Base-by-base conservation (phyloP, 208 protist species). In the Acanthamoeba triangularis region DNA sequence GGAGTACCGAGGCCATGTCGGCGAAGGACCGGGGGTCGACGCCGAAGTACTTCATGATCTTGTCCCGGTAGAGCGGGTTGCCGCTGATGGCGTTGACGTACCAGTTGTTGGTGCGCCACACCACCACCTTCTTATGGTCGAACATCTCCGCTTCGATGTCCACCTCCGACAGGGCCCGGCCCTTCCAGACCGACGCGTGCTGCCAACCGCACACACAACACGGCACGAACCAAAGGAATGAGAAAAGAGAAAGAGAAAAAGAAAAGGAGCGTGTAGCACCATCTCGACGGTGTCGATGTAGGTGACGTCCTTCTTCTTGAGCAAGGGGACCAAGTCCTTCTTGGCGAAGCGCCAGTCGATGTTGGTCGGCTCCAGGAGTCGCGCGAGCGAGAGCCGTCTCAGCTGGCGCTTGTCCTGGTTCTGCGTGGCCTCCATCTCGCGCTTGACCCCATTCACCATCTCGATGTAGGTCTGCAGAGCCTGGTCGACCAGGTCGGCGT, bases 101-200 rank as follows among this genome's bases (percentile, higher is more conserved):
- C 72, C 72, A 80, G 41, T 80, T 80, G 72, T 80, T 80, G 72
- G 72, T 80, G 37, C 72, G 33, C 72, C 72, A 80, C 14, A 80
- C n/a, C 5, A 49, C 72, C 35, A 80, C 72, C 41, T 80, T 80
- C 72, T 80, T 80, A 35, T 80, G 25, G 16, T 80, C 13, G 23
- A 80, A 80, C 37, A 80, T 80, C 25, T 41, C 35, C 20, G 3
- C 13, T 20, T 80, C 72, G 30, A 80, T 28, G 41, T 80, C 72
- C 16, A 80, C 72, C 33, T 80, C 72, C 20, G 72, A 52, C 72
- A 80, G 41, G 2, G 72, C 35, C 37, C n/a, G 25, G 20, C 72
- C 72, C 18, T 80, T 80, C 72, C 72, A 80, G 35, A 37, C 35
- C 1, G 72, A 80, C 72, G 33, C 11, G 18, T 80, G 72, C 72